Percentiles rank a stretch among this genome's conserved stretches.
phyloP scores from a whole-genome alignment of 1,284 basidiomycete genomes.

The Fomitopsis betulina region DNA sequence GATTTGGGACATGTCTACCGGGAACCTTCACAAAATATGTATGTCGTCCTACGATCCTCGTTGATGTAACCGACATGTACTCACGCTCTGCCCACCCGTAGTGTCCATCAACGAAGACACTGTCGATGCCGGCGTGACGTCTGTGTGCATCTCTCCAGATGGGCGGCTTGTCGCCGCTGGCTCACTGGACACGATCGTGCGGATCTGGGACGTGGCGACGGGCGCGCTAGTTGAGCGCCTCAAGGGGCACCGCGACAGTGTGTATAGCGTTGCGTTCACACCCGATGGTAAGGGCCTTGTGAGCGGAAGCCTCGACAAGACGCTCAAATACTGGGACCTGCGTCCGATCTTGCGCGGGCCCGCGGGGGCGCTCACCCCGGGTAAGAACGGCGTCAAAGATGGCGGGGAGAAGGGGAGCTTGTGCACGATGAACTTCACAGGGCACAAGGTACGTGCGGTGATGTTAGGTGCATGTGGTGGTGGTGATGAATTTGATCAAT shows the following conservation, averaged over 20 bases:
- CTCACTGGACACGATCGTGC: slow-evolving; percentile 69
- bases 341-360: slow-evolving; percentile 20
- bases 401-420: slow-evolving; percentile 36
- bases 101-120: slow-evolving; percentile 36
- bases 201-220: slow-evolving; percentile 68
- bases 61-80: neutral
- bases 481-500: neutral
- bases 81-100: slow-evolving; percentile 2
- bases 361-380: slow-evolving; percentile 13
- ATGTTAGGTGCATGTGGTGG: neutral
- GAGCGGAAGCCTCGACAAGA: slow-evolving; percentile 71
- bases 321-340: slow-evolving; percentile 73
- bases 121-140: slow-evolving; percentile 65
- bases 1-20: slow-evolving; percentile 78
- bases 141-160: slow-evolving; percentile 63
- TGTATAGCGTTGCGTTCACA: slow-evolving; percentile 75
- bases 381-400: slow-evolving; percentile 24
- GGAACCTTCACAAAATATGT: slow-evolving; percentile 38
- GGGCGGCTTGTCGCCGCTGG: slow-evolving; percentile 68
- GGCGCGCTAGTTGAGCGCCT: slow-evolving; percentile 67
- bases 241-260: slow-evolving; percentile 70
- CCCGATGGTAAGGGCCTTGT: slow-evolving; percentile 69
- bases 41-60: slow-evolving; percentile 5
- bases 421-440: slow-evolving; percentile 62
- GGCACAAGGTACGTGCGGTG: slow-evolving; percentile 54